Evolutionary conservation across 208 protist species (phyloP), one percentile per base, ranked within the genome.

Genomic region (Trypanosoma scelopori): DNA sequence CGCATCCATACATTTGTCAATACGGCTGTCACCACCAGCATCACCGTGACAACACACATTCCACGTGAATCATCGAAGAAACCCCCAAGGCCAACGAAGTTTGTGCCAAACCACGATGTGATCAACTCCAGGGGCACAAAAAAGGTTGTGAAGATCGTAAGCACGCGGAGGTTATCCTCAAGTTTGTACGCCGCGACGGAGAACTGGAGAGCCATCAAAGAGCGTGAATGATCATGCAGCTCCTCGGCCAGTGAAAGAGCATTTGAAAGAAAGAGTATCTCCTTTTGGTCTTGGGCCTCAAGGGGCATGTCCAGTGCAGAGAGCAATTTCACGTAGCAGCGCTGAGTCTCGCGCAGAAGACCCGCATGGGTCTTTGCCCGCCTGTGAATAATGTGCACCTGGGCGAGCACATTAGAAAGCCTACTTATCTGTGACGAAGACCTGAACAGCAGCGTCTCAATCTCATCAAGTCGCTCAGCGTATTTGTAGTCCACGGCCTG

Each of bases 81-180:
- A 11, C 59, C 42, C 32, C 53, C 35, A 18, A 60, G 39, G 16
- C 23, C 35, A 35, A 30, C 11, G 51, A 87, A 82, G 41, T 77
- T 74, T 48, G 78, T 83, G 18, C 79, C 75, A 49, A 74, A 78
- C 46, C 69, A 78, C 1, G 74, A 76, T 50, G 69, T 60, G 28
- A 89, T 75, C 46, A 92, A 87, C 50, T 82, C 73, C 1, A 89
- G 57, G 4, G 85, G 75, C 11, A 85, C 84, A 52, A 89, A 89
- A 11, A 85, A 55, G 6, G 78, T 87, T 18, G 72, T 82, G 51
- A 92, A 92, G 28, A 89, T 64, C 12, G 85, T 85, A 6, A 89
- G 73, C 3, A 79, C 80, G 30, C 80, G 75, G 52, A 89, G 58
- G 47, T 87, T 72, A n/a, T 61, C 59, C 62, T 85, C 76, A 42